Base-by-base conservation (phyloP, 75 land plant species). In the Isoetes taiwanensis region DNA sequence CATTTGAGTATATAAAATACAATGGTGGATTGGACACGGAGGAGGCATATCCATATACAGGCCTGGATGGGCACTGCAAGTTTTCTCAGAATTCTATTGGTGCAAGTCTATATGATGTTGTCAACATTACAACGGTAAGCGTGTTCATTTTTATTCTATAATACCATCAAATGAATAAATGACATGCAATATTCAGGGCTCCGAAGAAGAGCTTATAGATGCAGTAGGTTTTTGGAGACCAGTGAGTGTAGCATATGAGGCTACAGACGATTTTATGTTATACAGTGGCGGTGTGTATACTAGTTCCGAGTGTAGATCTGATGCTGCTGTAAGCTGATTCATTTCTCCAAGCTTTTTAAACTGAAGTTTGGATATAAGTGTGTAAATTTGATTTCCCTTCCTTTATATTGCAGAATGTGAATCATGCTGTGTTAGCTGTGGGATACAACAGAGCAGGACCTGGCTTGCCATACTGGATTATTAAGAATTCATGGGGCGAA, bases 11-110 rank as follows among this genome's bases (percentile, higher is more conserved):
- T 61, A 79, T 93, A 30, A 84, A 75, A 41, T 93, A 70, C 77
- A 87, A 87, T 63, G 98, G 95, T 35, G 98, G 98, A 4, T 74
- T 93, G 32, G 98, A 93, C 56, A 93, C 95, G 1, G 98, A 93
- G 61, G 90, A 80, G 11, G 57, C 98, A 11, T 93, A 93, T 48
- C 98, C 98, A 20, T 93, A 93, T 64, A 60, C 65, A 19, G 98
- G 78, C 31, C 54, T 62, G 56, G 77, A 93, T 76, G 82, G 83
- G 32, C 30, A 43, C 8, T 93, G 98, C 74, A 69, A 77, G 46
- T 93, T 64, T 61, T 66, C 65, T 46, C 32, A 74, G n/a, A 75
- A 75, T 30, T 70, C 74, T 58, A 74, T 87, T 59, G 98, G 86
- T 9, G 86, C 83, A 28, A 67, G 73, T 53, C 89, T 93, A 19